A percentile compares a stretch with the other conserved stretches of the same genome.
These are phyloP conservation scores for Phanerochaete carnosa DNA, from an alignment of 768 basidiomycete genomes.

Conservation along the genomic window DNA sequence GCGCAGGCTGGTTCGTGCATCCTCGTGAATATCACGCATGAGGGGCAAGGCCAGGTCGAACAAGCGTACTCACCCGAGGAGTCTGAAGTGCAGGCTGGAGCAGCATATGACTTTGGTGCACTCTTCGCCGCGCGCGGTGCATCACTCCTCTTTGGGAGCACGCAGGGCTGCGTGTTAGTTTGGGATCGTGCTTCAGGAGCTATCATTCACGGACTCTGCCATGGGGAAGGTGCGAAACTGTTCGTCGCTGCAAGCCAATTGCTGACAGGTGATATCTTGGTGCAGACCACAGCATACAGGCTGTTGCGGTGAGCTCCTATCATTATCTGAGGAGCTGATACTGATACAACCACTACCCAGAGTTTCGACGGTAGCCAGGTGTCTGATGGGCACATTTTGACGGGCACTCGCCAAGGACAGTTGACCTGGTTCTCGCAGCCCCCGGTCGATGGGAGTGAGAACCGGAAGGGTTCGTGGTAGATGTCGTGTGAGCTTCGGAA, in stretches of 20 bases:
- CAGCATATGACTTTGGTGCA: slow-evolving; percentile 40
- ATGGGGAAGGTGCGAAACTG: slow-evolving; percentile 48
- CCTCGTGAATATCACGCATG: slow-evolving; percentile 48
- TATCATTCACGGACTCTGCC: slow-evolving; percentile 58
- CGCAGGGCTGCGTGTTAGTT: slow-evolving; percentile 52
- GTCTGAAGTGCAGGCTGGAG: slow-evolving; percentile 11
- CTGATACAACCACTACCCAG: slow-evolving; percentile 21
- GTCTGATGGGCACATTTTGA: slow-evolving; percentile 43
- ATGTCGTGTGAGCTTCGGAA: not conserved
- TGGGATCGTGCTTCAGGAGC: slow-evolving; percentile 58
- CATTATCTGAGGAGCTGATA: not conserved
- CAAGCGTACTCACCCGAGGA: slow-evolving; percentile 49
- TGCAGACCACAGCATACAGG: slow-evolving; percentile 30
- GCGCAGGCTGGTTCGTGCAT: slow-evolving; percentile 47
- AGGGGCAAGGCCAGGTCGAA: slow-evolving; percentile 50
- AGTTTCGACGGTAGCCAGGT: slow-evolving; percentile 42
- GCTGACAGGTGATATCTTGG: not conserved
- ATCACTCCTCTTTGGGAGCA: slow-evolving; percentile 53
- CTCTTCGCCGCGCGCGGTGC: slow-evolving; percentile 52
- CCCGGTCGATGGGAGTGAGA: slow-evolving; percentile 4
- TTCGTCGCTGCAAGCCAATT: not conserved
- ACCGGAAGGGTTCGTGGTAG: not conserved
- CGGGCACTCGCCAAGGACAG: slow-evolving; percentile 52
- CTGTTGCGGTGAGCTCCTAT: slow-evolving; percentile 30
- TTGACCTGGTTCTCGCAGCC: slow-evolving; percentile 46